phyloP scores from a whole-genome alignment of 805 yeast genomes.

The Kuraishia piskuri region DNA sequence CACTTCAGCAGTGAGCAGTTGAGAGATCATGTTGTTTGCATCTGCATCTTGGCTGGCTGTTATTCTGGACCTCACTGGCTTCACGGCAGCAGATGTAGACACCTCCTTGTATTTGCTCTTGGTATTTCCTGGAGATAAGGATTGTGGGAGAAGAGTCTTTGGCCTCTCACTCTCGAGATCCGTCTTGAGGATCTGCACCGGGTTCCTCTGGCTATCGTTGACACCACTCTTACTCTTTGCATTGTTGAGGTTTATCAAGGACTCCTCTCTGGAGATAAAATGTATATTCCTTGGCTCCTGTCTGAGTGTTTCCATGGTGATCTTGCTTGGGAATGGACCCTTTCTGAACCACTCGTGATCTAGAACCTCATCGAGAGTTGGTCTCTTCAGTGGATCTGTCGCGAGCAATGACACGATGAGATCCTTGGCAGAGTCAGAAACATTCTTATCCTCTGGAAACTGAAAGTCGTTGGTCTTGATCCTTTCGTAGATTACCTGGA shows the following conservation, averaged over 20 bases:
- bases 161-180: conserved; percentile 66
- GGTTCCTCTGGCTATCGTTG: conserved; percentile 39
- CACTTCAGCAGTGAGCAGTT: conserved; percentile 17
- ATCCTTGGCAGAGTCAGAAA: conserved; percentile 63
- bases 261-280: conserved; percentile 48
- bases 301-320: conserved; percentile 54
- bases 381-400: conserved; percentile 75
- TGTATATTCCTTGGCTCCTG: conserved; percentile 52
- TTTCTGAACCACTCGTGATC: conserved; percentile 75
- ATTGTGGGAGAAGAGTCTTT: conserved; percentile 69
- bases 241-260: conserved; percentile 56
- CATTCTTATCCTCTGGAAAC: conserved; percentile 60
- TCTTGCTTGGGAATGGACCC: conserved; percentile 70
- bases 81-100: conserved; percentile 15
- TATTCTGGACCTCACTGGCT: conserved; percentile 17
- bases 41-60: conserved; percentile 7
- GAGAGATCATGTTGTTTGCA: conserved; percentile 16
- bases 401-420: conserved; percentile 68
- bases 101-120: conserved; percentile 79
- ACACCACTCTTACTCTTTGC: conserved; percentile 58
- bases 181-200: conserved; percentile 60
- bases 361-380: conserved; percentile 69
- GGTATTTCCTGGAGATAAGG: conserved; percentile 89
- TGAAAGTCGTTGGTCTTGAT: conserved; percentile 73
- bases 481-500: conserved; percentile 83